phyloP scores from a whole-genome alignment of 352 stramenopile genomes.

The Pythium insidiosum region DNA sequence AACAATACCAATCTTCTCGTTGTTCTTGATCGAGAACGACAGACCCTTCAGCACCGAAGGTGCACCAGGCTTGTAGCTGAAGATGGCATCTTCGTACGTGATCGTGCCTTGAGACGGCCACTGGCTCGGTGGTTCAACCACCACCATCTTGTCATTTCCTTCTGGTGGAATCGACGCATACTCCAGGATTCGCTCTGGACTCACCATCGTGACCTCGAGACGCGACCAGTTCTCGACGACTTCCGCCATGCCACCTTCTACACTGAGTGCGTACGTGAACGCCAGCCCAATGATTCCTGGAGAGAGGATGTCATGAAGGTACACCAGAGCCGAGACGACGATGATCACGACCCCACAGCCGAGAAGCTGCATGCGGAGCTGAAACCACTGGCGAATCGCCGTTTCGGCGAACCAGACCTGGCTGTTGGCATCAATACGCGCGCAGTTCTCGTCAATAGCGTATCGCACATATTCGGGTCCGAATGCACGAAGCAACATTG shows the following conservation, averaged over 20 bases:
- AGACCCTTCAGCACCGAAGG: slow-evolving; percentile 29
- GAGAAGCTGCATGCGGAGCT: slow-evolving; percentile 36
- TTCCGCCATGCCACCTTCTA: slow-evolving; percentile 73
- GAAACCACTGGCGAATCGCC: slow-evolving; percentile 28
- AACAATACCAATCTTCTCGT: too few species aligned
- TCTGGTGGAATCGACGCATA: slow-evolving; percentile 25
- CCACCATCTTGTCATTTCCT: slow-evolving; percentile 5
- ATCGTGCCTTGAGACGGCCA: slow-evolving; percentile 76
- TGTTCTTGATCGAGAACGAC: slow-evolving; percentile 31
- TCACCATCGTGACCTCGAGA: slow-evolving; percentile 37
- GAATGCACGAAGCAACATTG: slow-evolving; percentile 26
- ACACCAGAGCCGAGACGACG: slow-evolving; percentile 25
- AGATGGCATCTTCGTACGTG: slow-evolving; percentile 66
- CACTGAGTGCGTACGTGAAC: slow-evolving; percentile 82
- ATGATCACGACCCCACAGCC: slow-evolving; percentile 25
- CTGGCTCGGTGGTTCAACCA: slow-evolving; percentile 11
- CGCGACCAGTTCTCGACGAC: slow-evolving; percentile 20
- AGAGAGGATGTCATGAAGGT: slow-evolving; percentile 20
- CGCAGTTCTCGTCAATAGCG: slow-evolving; percentile 15
- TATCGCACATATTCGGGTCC: slow-evolving; percentile 12
- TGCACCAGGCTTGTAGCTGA: slow-evolving; percentile 58
- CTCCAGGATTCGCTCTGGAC: slow-evolving; percentile 30
- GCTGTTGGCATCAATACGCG: slow-evolving; percentile 20
- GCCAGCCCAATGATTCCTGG: slow-evolving; percentile 73
- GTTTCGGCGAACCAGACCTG: slow-evolving; percentile 20